Percentiles rank a stretch among this genome's conserved stretches.
These are phyloP conservation scores for Ceratonia siliqua DNA, from an alignment of 306 rosid species.

Conservation along the genomic window DNA sequence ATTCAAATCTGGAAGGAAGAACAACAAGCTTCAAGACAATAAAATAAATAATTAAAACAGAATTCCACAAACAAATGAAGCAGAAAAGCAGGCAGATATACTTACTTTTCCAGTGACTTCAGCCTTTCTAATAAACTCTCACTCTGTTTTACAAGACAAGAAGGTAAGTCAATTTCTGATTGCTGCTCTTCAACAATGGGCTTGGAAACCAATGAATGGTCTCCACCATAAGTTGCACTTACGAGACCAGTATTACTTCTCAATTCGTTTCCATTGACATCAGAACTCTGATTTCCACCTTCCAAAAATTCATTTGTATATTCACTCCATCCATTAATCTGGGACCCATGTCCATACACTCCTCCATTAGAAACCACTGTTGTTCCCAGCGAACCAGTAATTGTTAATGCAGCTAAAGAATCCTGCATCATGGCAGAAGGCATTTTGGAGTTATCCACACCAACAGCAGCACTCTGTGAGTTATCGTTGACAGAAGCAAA, in stretches of 20 bases:
- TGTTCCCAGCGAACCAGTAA: constrained; percentile 36
- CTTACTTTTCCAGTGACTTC: constrained; percentile 65
- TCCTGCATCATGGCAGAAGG: constrained; percentile 34
- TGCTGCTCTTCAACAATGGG: constrained; percentile 44
- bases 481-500: constrained; percentile 38
- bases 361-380: constrained; percentile 39
- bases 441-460: constrained; percentile 36
- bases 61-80: constrained; percentile 23
- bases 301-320: constrained; percentile 32
- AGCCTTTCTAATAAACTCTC: constrained; percentile 72
- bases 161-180: constrained; percentile 50
- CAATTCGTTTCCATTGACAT: constrained; percentile 40
- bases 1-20: neutral
- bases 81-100: constrained; percentile 8
- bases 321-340: constrained; percentile 43
- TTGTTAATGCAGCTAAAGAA: constrained; percentile 38
- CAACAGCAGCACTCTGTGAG: constrained; percentile 37
- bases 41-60: constrained; percentile 11
- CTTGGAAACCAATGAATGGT: constrained; percentile 32
- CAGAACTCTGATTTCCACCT: constrained; percentile 41
- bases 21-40: neutral
- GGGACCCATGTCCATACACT: constrained; percentile 45
- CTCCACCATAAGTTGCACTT: constrained; percentile 31
- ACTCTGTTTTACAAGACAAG: constrained; percentile 50
- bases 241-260: constrained; percentile 24